These are phyloP conservation scores for Excoecaria cochinchinensis DNA, from an alignment of 345 rosid genomes.

Conservation along the genomic window DNA sequence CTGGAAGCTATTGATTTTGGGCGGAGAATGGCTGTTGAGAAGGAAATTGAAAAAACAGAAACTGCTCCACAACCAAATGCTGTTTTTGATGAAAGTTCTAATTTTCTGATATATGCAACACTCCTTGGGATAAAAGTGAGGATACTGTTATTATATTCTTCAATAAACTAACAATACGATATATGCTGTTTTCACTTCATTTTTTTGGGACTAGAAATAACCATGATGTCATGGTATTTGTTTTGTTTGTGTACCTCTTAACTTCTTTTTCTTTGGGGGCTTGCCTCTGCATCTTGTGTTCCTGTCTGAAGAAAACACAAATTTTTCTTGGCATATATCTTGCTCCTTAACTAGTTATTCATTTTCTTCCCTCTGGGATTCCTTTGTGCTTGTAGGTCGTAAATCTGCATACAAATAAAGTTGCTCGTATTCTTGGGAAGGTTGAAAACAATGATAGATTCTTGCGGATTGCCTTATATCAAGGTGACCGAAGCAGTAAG, in stretches of 20 bases:
- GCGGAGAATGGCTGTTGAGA: constrained; percentile 97
- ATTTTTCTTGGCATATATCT: background rate
- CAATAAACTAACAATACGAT: background rate
- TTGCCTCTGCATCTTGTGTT: background rate
- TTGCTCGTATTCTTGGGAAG: constrained; percentile 91
- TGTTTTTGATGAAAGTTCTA: constrained; percentile 93
- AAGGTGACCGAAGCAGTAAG: constrained; percentile 88
- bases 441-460: constrained; percentile 89
- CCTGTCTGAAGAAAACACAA: background rate
- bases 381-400: constrained; percentile 49
- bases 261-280: background rate
- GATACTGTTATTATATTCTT: constrained; percentile 11
- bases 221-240: background rate
- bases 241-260: background rate
- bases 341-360: background rate
- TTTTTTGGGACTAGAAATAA: background rate
- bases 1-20: constrained; percentile 98
- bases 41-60: constrained; percentile 96
- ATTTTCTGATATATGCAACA: constrained; percentile 88
- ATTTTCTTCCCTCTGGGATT: background rate
- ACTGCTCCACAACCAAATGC: constrained; percentile 81
- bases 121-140: constrained; percentile 89
- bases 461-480: constrained; percentile 84
- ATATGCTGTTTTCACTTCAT: too few relatives aligned
- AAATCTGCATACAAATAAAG: constrained; percentile 87